Base-by-base conservation (phyloP, 2,329 filamentous ascomycete genomes). In the Aspergillus uvarum region DNA sequence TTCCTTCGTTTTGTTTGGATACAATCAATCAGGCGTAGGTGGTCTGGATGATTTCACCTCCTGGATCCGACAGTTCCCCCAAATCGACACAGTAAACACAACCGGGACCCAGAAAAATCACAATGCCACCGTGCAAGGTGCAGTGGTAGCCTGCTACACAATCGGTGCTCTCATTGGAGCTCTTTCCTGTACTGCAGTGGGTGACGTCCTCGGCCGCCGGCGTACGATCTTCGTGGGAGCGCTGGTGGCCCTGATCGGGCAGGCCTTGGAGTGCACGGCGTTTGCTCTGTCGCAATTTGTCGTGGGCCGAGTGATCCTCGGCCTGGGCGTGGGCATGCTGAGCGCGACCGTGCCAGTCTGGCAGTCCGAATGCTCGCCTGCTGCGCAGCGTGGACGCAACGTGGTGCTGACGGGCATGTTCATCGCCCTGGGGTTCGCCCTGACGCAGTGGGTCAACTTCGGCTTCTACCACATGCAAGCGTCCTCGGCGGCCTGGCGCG, bases 11-110 rank as follows among this genome's bases (percentile, higher is more conserved):
- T 72, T 81, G 51, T 83, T 81, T 64, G 81, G 82, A 55, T 84
- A 83, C 73, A 83, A 83, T 67, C 80, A 83, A 65, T 78, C 79
- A 52, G 79, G 79, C 51, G 74, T 80, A n/a, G 81, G 81, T 49
- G 80, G 81, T 14, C 72, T 83, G n/a, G 66, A 79, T 69, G 77
- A 59, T 4, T 63, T 71, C 0, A 63, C 8, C 59, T 68, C 59
- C 65, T 69, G 59, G 50, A 32, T 51, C 75, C 77, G 59, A 5
- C 32, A 51, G 8, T 83, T 84, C 63, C 82, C 82, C 1, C 66
- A 76, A 54, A 82, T 83, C 65, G 76, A 84, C 68, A 83, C 81
- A 0, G 65, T 79, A 48, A 72, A 79, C 65, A 74, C 77, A 1
- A 71, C 63, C 1, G 81, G 80, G 2, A 70, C 73, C 1, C 62